Percentiles rank a stretch among this genome's conserved stretches.
These are phyloP conservation scores for Camillea tinctor DNA, from an alignment of 2,329 filamentous ascomycete genomes.

Conservation along the genomic window DNA sequence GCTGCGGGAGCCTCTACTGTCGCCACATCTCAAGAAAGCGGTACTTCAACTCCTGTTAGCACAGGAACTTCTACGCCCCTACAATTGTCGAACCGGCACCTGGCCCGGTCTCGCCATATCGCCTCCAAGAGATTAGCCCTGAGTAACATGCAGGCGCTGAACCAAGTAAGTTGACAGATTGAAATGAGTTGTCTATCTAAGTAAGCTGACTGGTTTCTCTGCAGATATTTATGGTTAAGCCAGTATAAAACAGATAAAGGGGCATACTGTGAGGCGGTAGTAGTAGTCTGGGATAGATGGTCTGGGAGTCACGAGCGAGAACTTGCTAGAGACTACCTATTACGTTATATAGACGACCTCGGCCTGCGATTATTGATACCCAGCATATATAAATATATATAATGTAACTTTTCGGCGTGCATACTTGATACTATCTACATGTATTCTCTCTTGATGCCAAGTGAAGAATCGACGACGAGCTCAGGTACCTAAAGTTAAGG, in stretches of 20 bases:
- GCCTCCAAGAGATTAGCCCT: conserved; percentile 83
- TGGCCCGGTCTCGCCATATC: conserved; percentile 78
- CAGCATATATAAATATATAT: conserved; percentile 22
- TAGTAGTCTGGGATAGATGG: not conserved
- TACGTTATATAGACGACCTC: conserved; percentile 14
- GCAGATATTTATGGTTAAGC: conserved; percentile 36
- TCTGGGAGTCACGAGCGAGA: conserved; percentile 8
- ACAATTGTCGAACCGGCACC: conserved; percentile 62
- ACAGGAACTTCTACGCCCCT: conserved; percentile 47
- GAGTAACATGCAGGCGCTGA: conserved; percentile 77
- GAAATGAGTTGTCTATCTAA: not conserved
- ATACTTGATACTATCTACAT: no score
- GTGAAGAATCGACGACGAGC: no score
- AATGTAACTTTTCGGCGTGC: no score
- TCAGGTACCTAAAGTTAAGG: no score
- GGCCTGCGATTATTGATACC: conserved; percentile 25
- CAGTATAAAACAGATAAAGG: conserved; percentile 22
- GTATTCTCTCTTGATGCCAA: no score
- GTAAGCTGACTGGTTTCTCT: conserved; percentile 23
- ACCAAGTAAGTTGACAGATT: conserved; percentile 64
- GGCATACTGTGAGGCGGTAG: not conserved
- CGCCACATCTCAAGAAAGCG: conserved; percentile 33
- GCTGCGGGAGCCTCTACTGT: conserved; percentile 14
- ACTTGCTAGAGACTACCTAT: no score
- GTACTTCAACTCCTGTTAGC: conserved; percentile 38